Conservation (phyloP, 805 yeast genomes). For the Candida xiaguanensis region DNA sequence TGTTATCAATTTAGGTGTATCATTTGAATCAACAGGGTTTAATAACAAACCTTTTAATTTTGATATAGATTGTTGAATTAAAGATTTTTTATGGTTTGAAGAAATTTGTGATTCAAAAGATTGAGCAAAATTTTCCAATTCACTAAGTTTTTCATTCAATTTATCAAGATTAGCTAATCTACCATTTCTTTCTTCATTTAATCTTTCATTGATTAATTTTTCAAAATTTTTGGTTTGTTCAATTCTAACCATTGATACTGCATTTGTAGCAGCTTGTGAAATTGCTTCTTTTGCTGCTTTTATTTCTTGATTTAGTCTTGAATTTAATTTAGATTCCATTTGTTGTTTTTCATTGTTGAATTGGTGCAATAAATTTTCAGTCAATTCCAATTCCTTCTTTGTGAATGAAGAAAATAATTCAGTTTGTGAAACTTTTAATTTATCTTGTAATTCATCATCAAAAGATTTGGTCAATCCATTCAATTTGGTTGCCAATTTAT, state of each 20-base stretch:
- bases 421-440: slow-evolving; percentile 35
- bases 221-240: slow-evolving; percentile 58
- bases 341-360: slow-evolving; percentile 59
- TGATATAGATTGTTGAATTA: slow-evolving; percentile 27
- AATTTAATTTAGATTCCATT: slow-evolving; percentile 56
- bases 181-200: slow-evolving; percentile 58
- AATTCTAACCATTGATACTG: slow-evolving; percentile 60
- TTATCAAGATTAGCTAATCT: slow-evolving; percentile 67
- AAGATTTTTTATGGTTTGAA: slow-evolving; percentile 30
- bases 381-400: slow-evolving; percentile 51
- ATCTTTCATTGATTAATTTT: slow-evolving; percentile 25
- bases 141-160: slow-evolving; percentile 50
- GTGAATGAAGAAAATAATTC: slow-evolving; percentile 38
- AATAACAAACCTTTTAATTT: slow-evolving; percentile 31
- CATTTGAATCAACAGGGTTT: slow-evolving; percentile 15
- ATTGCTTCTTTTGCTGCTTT: slow-evolving; percentile 64
- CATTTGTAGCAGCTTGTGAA: slow-evolving; percentile 69
- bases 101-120: slow-evolving; percentile 36
- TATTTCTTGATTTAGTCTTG: slow-evolving; percentile 59
- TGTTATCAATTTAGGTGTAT: slow-evolving; percentile 22
- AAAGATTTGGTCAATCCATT: slow-evolving; percentile 29
- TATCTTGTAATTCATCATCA: slow-evolving; percentile 32
- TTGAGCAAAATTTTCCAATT: slow-evolving; percentile 52
- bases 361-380: slow-evolving; percentile 56
- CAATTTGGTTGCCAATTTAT: slow-evolving; percentile 27